Conservation (phyloP, 1,284 basidiomycete species). For the Heterobasidion irregulare region DNA sequence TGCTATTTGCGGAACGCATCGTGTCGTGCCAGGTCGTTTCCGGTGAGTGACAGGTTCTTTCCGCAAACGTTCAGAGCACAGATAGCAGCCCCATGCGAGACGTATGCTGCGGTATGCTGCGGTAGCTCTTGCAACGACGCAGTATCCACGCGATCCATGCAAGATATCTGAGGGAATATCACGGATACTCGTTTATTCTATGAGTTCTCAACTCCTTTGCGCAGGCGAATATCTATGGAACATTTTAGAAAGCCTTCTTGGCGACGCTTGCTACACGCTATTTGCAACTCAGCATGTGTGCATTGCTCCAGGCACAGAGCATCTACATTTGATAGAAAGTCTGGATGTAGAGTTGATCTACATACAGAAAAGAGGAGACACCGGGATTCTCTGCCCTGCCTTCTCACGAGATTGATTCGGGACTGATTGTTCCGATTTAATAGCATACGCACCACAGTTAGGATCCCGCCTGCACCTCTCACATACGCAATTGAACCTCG, state of each 20-base stretch:
- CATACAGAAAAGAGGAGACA: background rate
- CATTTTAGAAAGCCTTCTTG: too few relatives aligned
- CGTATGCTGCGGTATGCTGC: too few relatives aligned
- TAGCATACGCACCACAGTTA: constrained; percentile 78
- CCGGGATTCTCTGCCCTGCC: background rate
- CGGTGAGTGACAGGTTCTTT: constrained; percentile 26
- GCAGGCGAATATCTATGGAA: too few relatives aligned
- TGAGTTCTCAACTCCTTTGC: too few relatives aligned
- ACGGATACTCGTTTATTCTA: too few relatives aligned
- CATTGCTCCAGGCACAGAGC: too few relatives aligned
- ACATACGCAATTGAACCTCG: constrained; percentile 70
- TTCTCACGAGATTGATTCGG: background rate
- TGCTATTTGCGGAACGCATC: background rate
- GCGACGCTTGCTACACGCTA: too few relatives aligned
- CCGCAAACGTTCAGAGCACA: background rate
- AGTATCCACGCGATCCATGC: too few relatives aligned
- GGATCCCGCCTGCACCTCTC: constrained; percentile 60
- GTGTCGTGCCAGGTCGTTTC: constrained; percentile 31
- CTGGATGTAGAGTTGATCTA: too few relatives aligned
- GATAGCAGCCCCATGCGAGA: background rate
- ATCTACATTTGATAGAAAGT: too few relatives aligned
- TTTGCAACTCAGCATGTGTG: too few relatives aligned
- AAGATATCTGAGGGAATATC: too few relatives aligned
- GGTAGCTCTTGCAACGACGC: background rate
- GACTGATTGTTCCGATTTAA: constrained; percentile 2